Conservation (phyloP, 192 early-diverging fungal species). For the Mortierella alpina region DNA sequence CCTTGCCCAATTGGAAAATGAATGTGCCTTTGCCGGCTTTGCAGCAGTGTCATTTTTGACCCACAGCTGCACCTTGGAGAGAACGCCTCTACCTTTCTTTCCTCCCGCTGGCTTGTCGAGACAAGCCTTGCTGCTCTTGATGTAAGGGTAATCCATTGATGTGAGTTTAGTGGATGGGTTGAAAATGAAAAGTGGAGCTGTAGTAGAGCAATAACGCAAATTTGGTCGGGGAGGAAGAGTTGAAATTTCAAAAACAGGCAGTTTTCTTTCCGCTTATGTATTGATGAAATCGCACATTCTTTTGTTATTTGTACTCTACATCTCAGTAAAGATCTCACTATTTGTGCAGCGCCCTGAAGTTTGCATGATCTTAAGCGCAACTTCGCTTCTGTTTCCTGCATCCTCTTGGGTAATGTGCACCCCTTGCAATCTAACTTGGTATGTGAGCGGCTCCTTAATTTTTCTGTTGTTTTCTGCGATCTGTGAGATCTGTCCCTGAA, state of each 20-base stretch:
- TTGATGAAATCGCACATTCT: neutral
- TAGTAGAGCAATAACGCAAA: neutral
- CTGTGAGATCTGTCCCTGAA: too few species aligned
- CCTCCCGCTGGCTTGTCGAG: conserved; percentile 5
- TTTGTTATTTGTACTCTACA: too few species aligned
- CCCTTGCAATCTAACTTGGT: too few species aligned
- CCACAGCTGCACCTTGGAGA: neutral
- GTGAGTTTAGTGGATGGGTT: conserved; percentile 9
- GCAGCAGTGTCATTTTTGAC: conserved; percentile 4
- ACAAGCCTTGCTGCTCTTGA: neutral
- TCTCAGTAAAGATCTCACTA: too few species aligned
- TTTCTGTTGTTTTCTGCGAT: too few species aligned
- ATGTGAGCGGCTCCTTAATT: too few species aligned
- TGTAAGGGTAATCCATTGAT: conserved; percentile 12
- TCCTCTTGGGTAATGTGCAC: too few species aligned
- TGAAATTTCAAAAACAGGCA: conserved; percentile 6
- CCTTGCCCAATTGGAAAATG: conserved; percentile 34
- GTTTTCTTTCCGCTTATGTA: conserved; percentile 5
- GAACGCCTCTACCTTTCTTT: conserved; percentile 5
- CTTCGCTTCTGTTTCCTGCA: too few species aligned
- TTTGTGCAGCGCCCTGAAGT: too few species aligned
- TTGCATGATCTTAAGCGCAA: too few species aligned
- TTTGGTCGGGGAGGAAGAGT: neutral
- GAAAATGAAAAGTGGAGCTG: conserved; percentile 2
- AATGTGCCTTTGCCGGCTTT: conserved; percentile 2